phyloP scores from a whole-genome alignment of 257 asterid species.

The Cynanchum wilfordii region DNA sequence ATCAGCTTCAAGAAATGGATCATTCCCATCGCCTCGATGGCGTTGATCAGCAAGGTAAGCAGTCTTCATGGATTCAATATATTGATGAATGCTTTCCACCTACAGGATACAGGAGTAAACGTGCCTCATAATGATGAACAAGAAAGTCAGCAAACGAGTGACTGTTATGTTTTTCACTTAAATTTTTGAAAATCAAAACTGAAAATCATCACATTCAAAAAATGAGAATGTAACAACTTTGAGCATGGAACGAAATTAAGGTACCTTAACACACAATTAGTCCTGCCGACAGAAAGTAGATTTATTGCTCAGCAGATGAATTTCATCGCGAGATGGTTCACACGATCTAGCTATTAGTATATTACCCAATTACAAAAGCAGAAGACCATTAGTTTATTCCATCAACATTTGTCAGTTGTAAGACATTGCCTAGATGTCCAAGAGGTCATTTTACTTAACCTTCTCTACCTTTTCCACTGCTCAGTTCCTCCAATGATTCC shows the following conservation, averaged over 20 bases:
- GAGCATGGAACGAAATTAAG: neutral
- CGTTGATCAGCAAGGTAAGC: conserved; percentile 94
- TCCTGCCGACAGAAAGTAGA: neutral
- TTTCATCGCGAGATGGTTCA: neutral
- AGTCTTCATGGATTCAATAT: conserved; percentile 88
- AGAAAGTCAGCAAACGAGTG: neutral
- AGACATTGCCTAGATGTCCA: neutral
- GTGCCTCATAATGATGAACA: neutral
- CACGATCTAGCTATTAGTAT: neutral
- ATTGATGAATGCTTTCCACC: conserved; percentile 94
- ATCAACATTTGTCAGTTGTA: neutral
- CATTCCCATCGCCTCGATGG: conserved; percentile 63
- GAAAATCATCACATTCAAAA: neutral
- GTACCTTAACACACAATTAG: neutral
- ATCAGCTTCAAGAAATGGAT: conserved; percentile 97
- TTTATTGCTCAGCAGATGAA: neutral
- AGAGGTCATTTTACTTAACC: conserved; percentile 1
- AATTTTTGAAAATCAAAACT: neutral
- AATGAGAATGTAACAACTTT: neutral
- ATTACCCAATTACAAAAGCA: neutral
- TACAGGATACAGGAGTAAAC: conserved; percentile 18
- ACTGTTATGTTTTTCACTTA: neutral
- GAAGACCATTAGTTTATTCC: neutral
- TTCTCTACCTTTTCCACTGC: neutral
- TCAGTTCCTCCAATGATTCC: neutral